Evolutionary conservation across 352 stramenopile species (phyloP), one percentile per base, ranked within the genome.

Genomic region (Phytophthora nicotianae): DNA sequence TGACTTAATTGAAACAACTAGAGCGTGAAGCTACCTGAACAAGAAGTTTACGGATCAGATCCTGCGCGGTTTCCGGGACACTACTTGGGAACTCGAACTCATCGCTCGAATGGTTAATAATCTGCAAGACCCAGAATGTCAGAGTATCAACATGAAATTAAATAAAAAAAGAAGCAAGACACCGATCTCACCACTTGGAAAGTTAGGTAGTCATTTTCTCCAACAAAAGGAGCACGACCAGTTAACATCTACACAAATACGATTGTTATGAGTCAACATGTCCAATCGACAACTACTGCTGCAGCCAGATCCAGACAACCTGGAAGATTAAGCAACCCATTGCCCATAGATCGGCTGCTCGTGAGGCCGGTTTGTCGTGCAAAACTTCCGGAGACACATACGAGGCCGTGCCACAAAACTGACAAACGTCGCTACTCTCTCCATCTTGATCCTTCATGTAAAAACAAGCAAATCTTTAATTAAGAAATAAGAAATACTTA

Each of bases 351-450:
- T 98, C 93, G 19, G 87, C 90, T 8, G 79, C 75, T 21, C 80
- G 70, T n/a, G 81, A 83, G 37, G 89, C 88, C 10, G 82, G 74
- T 43, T 91, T 70, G 54, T 97, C 93, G 43, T 93, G 74, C 26
- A 98, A 65, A 27, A 98, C 89, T 71, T 98, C 93, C 4, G 93
- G 93, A 5, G 89, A 97, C 2, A 98, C 88, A 49, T 97, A 98
- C 11, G 89, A 91, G 4, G 93, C 91, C 1, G 93, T 98, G 20
- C 93, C 93, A 26, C 87, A 91, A 64, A 97, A 97, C 59, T 89
- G 85, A 41, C 70, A 90, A 20, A 78, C 56, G 32, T 77, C 65
- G 23, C 59, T 73, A 50, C 73, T 76, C 26, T 77, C 82, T 40
- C 90, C 83, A 20, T 92, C 79, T 75, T 88, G 83, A 43, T 92